Evolutionary conservation across 306 rosid genomes (phyloP).

Genomic region (Vachellia collinsii): DNA sequence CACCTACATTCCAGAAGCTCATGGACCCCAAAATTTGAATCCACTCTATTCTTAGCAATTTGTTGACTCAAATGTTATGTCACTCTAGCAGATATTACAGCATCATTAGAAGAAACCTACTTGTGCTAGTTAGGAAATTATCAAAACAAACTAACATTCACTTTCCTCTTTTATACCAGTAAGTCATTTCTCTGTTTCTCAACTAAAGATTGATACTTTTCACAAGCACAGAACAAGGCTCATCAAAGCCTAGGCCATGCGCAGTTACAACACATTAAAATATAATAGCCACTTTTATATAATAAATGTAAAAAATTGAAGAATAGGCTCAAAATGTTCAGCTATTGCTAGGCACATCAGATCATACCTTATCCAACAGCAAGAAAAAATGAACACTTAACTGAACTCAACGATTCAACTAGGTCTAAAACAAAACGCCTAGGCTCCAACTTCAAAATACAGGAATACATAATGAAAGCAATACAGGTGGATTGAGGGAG

Average conservation of each 20-base stretch:
- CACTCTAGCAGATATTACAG: conserved; percentile 20
- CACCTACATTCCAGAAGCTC: not conserved
- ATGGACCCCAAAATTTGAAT: not conserved
- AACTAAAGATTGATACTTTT: not conserved
- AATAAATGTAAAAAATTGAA: not conserved
- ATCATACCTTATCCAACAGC: conserved; percentile 15
- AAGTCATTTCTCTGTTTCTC: not conserved
- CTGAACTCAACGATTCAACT: not conserved
- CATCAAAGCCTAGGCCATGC: not conserved
- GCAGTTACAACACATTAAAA: not conserved
- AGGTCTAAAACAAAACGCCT: conserved; percentile 9
- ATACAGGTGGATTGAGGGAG: not conserved
- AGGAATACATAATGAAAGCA: conserved; percentile 3
- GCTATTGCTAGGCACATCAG: conserved; percentile 18
- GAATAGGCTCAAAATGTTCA: not conserved
- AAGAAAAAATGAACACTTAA: not conserved
- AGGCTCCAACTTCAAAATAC: conserved; percentile 13
- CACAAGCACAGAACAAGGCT: not conserved
- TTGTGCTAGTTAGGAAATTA: not conserved
- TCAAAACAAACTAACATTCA: not conserved
- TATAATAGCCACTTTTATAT: not conserved
- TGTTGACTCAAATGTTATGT: conserved; percentile 9
- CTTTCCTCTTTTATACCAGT: not conserved
- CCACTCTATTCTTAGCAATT: conserved; percentile 18
- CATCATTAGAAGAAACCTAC: conserved; percentile 18